Conservation (phyloP, 2,329 filamentous ascomycete genomes). For the Triangularia verruculosa region DNA sequence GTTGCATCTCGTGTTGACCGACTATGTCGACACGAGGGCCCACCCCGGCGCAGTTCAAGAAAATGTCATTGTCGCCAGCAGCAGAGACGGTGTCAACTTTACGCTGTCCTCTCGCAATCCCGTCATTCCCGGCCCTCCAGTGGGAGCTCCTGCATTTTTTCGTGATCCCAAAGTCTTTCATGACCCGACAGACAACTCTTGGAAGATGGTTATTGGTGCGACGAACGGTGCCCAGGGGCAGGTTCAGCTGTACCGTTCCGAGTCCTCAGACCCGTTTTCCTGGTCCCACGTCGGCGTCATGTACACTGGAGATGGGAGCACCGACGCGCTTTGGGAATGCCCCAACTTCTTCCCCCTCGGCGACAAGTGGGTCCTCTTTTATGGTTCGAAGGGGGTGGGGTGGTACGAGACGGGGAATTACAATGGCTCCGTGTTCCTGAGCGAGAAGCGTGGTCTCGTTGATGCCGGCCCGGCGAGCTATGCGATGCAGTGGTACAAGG, state of each 20-base stretch:
- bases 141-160: slow-evolving; percentile 22
- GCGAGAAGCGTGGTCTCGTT: slow-evolving; percentile 29
- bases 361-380: slow-evolving; percentile 31
- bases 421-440: slow-evolving; percentile 26
- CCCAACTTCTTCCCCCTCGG: slow-evolving; percentile 31
- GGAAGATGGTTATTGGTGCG: slow-evolving; percentile 28
- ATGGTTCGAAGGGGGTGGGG: slow-evolving; percentile 25
- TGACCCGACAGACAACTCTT: slow-evolving; percentile 27
- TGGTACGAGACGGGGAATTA: slow-evolving; percentile 29
- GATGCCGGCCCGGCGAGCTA: slow-evolving; percentile 31
- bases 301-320: slow-evolving; percentile 28
- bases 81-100: slow-evolving; percentile 26
- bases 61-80: slow-evolving; percentile 25
- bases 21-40: slow-evolving; percentile 23
- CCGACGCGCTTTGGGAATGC: slow-evolving; percentile 29
- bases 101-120: slow-evolving; percentile 21
- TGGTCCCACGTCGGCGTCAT: slow-evolving; percentile 28
- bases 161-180: slow-evolving; percentile 30
- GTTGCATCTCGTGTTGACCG: slow-evolving; percentile 27
- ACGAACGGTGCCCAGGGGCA: slow-evolving; percentile 21
- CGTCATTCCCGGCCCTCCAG: slow-evolving; percentile 22
- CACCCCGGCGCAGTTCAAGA: slow-evolving; percentile 28
- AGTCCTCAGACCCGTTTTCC: slow-evolving; percentile 14
- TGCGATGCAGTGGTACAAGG: slow-evolving; percentile 34
- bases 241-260: slow-evolving; percentile 26